phyloP scores from a whole-genome alignment of 805 yeast genomes.

The Lipomyces japonicus region DNA sequence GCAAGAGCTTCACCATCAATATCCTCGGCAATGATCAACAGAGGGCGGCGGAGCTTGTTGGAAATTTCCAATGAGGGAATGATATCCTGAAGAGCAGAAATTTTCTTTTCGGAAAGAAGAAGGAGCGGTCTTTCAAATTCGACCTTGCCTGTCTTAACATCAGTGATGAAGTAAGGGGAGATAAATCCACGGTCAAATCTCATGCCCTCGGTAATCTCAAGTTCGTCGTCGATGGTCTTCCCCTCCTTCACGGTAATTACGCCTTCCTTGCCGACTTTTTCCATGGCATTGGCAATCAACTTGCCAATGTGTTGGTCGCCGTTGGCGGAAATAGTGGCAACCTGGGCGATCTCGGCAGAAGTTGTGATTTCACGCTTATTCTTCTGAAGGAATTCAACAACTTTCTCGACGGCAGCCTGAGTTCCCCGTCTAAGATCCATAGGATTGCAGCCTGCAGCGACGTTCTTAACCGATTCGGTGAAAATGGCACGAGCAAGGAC shows the following conservation, averaged over 20 bases:
- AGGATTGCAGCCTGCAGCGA: constrained; percentile 98
- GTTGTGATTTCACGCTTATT: constrained; percentile 93
- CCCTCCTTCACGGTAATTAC: constrained; percentile 97
- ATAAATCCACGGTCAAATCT: constrained; percentile 96
- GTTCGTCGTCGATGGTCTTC: constrained; percentile 91
- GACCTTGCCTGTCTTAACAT: constrained; percentile 85
- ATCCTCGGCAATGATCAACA: constrained; percentile 90
- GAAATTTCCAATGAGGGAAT: constrained; percentile 91
- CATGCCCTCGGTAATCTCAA: constrained; percentile 98
- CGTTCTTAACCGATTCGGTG: constrained; percentile 92
- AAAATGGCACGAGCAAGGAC: constrained; percentile 93
- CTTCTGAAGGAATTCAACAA: constrained; percentile 73
- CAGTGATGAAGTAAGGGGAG: constrained; percentile 94
- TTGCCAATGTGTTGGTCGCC: constrained; percentile 92
- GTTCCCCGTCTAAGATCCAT: constrained; percentile 97
- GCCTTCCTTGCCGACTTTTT: constrained; percentile 98
- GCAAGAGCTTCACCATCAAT: constrained; percentile 98
- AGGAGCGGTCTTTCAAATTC: constrained; percentile 92
- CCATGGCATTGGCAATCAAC: constrained; percentile 92
- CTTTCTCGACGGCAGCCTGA: constrained; percentile 93
- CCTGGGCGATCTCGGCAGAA: constrained; percentile 93
- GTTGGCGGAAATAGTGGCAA: constrained; percentile 95
- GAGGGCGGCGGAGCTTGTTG: constrained; percentile 88
- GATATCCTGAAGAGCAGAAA: constrained; percentile 83
- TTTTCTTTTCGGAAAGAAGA: constrained; percentile 86